phyloP scores from a whole-genome alignment of 116 monocot genomes.

The Papilionanthe hybrid region DNA sequence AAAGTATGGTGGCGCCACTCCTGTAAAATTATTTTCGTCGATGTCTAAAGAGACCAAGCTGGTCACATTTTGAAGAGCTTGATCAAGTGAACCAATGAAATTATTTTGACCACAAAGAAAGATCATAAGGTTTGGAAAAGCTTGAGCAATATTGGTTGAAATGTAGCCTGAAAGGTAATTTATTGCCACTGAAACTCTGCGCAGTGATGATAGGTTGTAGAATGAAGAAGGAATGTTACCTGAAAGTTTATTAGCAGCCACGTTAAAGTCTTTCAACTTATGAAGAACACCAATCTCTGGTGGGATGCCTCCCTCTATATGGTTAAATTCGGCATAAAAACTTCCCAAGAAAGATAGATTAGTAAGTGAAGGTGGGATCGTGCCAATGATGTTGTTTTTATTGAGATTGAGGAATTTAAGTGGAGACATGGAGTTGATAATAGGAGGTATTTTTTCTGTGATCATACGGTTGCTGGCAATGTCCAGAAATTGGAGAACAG shows the following conservation, averaged over 20 bases:
- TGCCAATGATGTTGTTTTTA: background rate
- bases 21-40: background rate
- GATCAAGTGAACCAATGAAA: too few relatives aligned
- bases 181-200: background rate
- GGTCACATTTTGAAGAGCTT: too few relatives aligned
- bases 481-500: background rate
- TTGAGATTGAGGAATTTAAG: background rate
- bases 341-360: background rate
- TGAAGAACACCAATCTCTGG: background rate
- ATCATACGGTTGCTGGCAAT: too few relatives aligned
- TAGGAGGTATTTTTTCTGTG: too few relatives aligned
- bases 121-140: too few relatives aligned
- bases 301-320: slow-evolving; percentile 1
- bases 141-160: slow-evolving; percentile 6
- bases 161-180: background rate
- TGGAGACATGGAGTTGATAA: too few relatives aligned
- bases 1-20: background rate
- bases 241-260: background rate
- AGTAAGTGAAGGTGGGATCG: background rate
- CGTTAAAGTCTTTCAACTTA: background rate
- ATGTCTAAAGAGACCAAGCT: too few relatives aligned
- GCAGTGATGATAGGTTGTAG: slow-evolving; percentile 12
- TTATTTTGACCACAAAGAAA: too few relatives aligned
- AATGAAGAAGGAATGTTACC: slow-evolving; percentile 8
- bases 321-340: background rate